Evolutionary conservation across 2,329 filamentous ascomycete genomes (phyloP), one percentile per base, ranked within the genome.

Genomic region (Apiospora kogelbergensis): DNA sequence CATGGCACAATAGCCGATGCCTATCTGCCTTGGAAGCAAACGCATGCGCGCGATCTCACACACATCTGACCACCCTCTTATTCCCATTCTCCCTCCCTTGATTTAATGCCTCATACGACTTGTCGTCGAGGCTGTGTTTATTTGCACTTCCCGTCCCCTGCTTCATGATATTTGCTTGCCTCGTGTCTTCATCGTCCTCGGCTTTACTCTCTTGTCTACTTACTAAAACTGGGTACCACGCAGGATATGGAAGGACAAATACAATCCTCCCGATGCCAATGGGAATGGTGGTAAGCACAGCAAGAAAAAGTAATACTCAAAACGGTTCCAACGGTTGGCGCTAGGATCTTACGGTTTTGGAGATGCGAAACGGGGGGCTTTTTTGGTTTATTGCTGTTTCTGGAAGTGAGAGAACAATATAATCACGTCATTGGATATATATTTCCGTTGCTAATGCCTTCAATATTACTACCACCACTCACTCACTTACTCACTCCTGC

Each of bases 181-280:
- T 57, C 40, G 15, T 20, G 26, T 20, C 3, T 13, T 57, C 13
- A 10, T n/a, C 15, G 48, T 20, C 17, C 17, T n/a, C 42, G 42
- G 53, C 53, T 30, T 60, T 57, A 57, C 48, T 15, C 71, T 2
- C 17, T 33, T 33, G 71, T 2, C 13, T 69, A 68, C 75, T 77
- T 65, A 78, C 74, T 73, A 74, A 22, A 5, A 7, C 17, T 74
- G 71, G 70, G 70, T 67, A 66, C 78, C 48, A 65, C 67, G 66
- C 78, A 97, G 94, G 95, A 98, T 98, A 78, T 98, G 95, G 94
- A 98, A 98, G 80, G 94, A 97, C 72, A 98, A 98, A 83, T 98
- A 98, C 83, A 87, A 87, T 75, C 84, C 86, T 42, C 82, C 79
- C 24, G 76, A 78, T 41, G 77, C 79, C 68, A 74, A 75, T 33